A percentile compares a stretch with the other conserved stretches of the same genome.
phyloP scores from a whole-genome alignment of 768 basidiomycete genomes.

The Terana coerulea region DNA sequence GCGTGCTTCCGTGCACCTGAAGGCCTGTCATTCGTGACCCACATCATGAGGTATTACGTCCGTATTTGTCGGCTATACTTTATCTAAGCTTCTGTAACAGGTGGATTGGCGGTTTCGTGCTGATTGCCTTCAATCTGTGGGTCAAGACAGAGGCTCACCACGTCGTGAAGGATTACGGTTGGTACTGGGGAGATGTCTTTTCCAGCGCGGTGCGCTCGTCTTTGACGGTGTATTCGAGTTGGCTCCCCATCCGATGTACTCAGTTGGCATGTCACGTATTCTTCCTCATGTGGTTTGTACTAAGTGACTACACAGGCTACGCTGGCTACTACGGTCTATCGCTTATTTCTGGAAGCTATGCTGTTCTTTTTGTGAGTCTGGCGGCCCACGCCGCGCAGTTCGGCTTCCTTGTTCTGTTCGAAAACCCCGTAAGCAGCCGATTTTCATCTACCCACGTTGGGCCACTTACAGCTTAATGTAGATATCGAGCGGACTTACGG shows the following conservation, averaged over 20 bases:
- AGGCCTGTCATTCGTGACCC: slow-evolving; percentile 66
- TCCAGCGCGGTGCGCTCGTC: slow-evolving; percentile 87
- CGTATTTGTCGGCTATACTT: background rate
- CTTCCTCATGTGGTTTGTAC: background rate
- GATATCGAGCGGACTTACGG: slow-evolving; percentile 71
- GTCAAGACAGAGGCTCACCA: slow-evolving; percentile 97
- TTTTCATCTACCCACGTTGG: background rate
- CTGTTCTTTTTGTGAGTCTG: slow-evolving; percentile 91
- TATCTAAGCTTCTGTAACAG: slow-evolving; percentile 35
- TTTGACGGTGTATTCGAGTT: slow-evolving; percentile 98
- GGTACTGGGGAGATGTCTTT: slow-evolving; percentile 97
- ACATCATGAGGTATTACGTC: slow-evolving; percentile 66
- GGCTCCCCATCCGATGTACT: slow-evolving; percentile 95
- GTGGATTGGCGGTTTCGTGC: slow-evolving; percentile 80
- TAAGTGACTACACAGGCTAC: slow-evolving; percentile 60
- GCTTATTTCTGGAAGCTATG: slow-evolving; percentile 83
- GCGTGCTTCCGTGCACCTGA: slow-evolving; percentile 86
- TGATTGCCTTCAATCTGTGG: slow-evolving; percentile 96
- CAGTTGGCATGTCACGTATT: slow-evolving; percentile 57
- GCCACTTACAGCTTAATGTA: background rate
- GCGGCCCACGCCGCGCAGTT: slow-evolving; percentile 95
- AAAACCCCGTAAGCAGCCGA: slow-evolving; percentile 82
- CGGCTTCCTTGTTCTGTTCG: slow-evolving; percentile 91
- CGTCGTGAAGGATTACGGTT: slow-evolving; percentile 97
- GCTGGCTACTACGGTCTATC: slow-evolving; percentile 98